Conservation (phyloP, 169 alveolate genomes). For the Plasmodium vinckei region DNA sequence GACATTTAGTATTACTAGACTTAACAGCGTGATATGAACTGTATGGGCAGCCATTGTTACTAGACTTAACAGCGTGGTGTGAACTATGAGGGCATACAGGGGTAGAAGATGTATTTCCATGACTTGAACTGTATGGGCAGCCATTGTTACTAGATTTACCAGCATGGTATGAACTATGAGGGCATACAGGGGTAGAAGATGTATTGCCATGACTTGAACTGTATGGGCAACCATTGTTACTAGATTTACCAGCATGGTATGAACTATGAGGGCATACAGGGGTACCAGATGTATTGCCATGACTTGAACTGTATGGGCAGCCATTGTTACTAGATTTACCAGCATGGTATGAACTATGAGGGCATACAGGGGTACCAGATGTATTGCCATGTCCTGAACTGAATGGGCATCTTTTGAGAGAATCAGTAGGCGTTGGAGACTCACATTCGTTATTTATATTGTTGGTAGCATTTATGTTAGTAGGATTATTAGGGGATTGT, state of each 20-base stretch:
- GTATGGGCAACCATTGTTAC: too few species aligned
- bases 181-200: neutral
- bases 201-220: slow-evolving; percentile 4
- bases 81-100: neutral
- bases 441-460: neutral
- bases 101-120: slow-evolving; percentile 6
- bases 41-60: too few species aligned
- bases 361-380: neutral
- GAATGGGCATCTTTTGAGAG: neutral
- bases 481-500: neutral
- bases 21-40: too few species aligned
- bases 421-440: neutral
- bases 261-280: neutral
- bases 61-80: too few species aligned
- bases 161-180: too few species aligned
- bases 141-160: too few species aligned
- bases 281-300: slow-evolving; percentile 8
- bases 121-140: too few species aligned
- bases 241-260: too few species aligned
- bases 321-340: neutral
- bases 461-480: neutral
- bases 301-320: neutral
- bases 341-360: neutral
- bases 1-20: too few species aligned
- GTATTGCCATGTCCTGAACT: slow-evolving; percentile 1